Evolutionary conservation across 768 basidiomycete genomes (phyloP).

Genomic region (Terana coerulea): DNA sequence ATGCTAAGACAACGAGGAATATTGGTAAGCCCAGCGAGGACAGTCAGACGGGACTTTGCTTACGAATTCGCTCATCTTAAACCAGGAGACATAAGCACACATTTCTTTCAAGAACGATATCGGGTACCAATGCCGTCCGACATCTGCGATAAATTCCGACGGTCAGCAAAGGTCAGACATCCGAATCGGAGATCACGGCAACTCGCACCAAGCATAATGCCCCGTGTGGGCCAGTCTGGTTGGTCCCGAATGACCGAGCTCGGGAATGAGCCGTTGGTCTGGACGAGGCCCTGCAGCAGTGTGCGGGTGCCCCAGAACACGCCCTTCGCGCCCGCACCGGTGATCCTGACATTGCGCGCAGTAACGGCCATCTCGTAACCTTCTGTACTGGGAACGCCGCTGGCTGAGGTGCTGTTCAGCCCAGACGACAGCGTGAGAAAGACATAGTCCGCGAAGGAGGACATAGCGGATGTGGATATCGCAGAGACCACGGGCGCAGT

Average conservation of each 20-base stretch:
- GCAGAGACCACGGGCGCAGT: slow-evolving; percentile 6
- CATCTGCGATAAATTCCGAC: slow-evolving; percentile 14
- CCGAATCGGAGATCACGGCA: neutral
- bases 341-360: slow-evolving; percentile 14
- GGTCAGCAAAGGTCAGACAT: neutral
- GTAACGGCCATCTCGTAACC: slow-evolving; percentile 20
- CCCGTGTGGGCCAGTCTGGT: slow-evolving; percentile 24
- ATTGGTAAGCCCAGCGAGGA: no score
- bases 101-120: slow-evolving; percentile 22
- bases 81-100: slow-evolving; percentile 25
- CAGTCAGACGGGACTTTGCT: neutral
- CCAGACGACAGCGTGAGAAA: slow-evolving; percentile 11
- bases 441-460: slow-evolving; percentile 6
- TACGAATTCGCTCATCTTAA: slow-evolving; percentile 27
- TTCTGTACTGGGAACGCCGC: slow-evolving; percentile 19
- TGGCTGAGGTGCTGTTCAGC: slow-evolving; percentile 15
- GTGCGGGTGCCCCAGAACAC: slow-evolving; percentile 27
- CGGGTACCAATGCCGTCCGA: slow-evolving; percentile 25
- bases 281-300: slow-evolving; percentile 22
- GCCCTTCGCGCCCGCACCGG: slow-evolving; percentile 22
- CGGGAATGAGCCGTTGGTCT: slow-evolving; percentile 21
- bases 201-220: slow-evolving; percentile 24
- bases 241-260: slow-evolving; percentile 18
- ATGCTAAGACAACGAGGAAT: slow-evolving; percentile 16
- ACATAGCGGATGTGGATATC: neutral